phyloP scores from a whole-genome alignment of 2,329 filamentous ascomycete species.

The Epichloe sibirici region DNA sequence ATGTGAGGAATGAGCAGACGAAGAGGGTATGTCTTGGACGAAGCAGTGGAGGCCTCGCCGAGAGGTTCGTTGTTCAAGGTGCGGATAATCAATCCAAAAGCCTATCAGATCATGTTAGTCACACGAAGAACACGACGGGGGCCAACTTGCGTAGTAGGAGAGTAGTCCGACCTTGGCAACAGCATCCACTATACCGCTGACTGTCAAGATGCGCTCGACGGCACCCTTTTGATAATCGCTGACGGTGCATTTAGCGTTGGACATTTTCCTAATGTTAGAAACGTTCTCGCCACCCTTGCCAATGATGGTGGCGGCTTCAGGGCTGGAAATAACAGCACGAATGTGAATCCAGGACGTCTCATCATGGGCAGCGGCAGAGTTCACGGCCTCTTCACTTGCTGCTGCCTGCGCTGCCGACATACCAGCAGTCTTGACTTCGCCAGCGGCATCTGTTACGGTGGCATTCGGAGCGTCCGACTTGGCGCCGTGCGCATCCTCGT shows the following conservation, averaged over 20 bases:
- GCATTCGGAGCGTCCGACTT: conserved; percentile 25
- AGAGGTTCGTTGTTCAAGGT: conserved; percentile 96
- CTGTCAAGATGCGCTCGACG: conserved; percentile 93
- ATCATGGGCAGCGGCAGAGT: conserved; percentile 55
- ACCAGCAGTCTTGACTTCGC: conserved; percentile 14
- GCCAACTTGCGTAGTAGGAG: neutral
- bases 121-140: neutral
- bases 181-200: conserved; percentile 91
- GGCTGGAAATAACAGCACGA: conserved; percentile 91
- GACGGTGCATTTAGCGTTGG: conserved; percentile 95
- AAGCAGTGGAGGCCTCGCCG: conserved; percentile 73
- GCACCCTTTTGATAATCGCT: conserved; percentile 96
- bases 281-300: conserved; percentile 98
- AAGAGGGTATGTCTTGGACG: conserved; percentile 95
- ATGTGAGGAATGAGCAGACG: conserved; percentile 93
- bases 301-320: conserved; percentile 94
- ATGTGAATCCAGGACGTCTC: conserved; percentile 96
- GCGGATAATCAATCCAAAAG: conserved; percentile 94
- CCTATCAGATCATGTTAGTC: conserved; percentile 38
- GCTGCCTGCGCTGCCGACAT: conserved; percentile 14
- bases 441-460: conserved; percentile 20
- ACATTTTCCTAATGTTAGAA: conserved; percentile 87
- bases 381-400: conserved; percentile 18
- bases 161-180: conserved; percentile 67
- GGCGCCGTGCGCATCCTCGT: conserved; percentile 36